Evolutionary conservation across 2,329 filamentous ascomycete species (phyloP).

Genomic region (Talaromyces funiculosus): DNA sequence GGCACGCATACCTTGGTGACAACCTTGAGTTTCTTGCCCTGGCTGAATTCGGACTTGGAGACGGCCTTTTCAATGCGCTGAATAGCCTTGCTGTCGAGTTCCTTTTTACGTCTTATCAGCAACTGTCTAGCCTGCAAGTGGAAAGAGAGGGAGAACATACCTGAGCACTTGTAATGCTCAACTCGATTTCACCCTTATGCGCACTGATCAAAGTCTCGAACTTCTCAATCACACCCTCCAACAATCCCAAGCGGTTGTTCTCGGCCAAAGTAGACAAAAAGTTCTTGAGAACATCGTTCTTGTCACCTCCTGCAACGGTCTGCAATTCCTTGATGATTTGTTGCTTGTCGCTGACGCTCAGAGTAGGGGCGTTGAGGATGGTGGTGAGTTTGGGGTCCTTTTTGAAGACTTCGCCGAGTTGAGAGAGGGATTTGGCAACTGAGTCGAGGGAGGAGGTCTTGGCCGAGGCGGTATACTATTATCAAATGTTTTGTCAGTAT

Average conservation of each 20-base stretch:
- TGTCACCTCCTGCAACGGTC: slow-evolving; percentile 74
- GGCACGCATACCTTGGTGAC: slow-evolving; percentile 66
- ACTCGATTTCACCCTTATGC: slow-evolving; percentile 84
- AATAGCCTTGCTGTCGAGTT: slow-evolving; percentile 82
- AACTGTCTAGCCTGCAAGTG: no score
- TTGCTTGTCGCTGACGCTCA: slow-evolving; percentile 72
- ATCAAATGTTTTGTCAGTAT: background rate
- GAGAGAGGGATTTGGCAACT: slow-evolving; percentile 72
- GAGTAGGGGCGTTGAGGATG: slow-evolving; percentile 76
- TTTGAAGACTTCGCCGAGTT: slow-evolving; percentile 66
- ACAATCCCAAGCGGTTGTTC: slow-evolving; percentile 87
- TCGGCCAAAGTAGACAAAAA: slow-evolving; percentile 84
- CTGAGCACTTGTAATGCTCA: slow-evolving; percentile 83
- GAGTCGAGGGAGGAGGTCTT: slow-evolving; percentile 82
- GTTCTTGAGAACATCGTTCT: slow-evolving; percentile 82
- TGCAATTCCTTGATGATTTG: slow-evolving; percentile 80
- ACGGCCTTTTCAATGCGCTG: slow-evolving; percentile 80
- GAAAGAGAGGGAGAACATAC: slow-evolving; percentile 47
- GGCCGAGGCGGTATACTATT: slow-evolving; percentile 87
- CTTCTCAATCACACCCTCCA: slow-evolving; percentile 79
- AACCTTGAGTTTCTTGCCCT: slow-evolving; percentile 97
- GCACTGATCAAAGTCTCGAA: slow-evolving; percentile 84
- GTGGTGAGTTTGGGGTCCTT: slow-evolving; percentile 73
- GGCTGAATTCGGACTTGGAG: slow-evolving; percentile 79
- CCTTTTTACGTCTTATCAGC: slow-evolving; percentile 46